phyloP scores from a whole-genome alignment of 371 early-diverging fungal genomes.

The Thermomucor indicae-seudaticae region DNA sequence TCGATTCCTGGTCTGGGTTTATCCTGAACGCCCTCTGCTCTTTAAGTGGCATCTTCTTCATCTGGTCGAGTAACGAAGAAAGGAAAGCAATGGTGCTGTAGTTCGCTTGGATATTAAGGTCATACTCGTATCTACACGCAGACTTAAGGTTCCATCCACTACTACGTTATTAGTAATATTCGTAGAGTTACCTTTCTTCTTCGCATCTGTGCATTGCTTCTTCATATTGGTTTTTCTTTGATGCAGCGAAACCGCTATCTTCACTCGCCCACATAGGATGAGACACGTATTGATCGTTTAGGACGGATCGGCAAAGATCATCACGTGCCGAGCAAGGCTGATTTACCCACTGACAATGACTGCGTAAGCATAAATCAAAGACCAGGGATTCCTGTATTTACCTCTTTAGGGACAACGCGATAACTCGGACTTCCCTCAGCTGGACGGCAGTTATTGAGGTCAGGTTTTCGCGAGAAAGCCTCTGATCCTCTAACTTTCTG shows the following conservation, averaged over 20 bases:
- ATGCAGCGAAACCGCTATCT: slow-evolving; percentile 90
- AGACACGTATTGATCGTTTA: slow-evolving; percentile 95
- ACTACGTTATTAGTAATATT: not conserved
- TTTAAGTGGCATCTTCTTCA: slow-evolving; percentile 78
- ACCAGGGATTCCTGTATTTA: slow-evolving; percentile 32
- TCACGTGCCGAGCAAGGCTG: slow-evolving; percentile 86
- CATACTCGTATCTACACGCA: slow-evolving; percentile 91
- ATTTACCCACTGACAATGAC: slow-evolving; percentile 49
- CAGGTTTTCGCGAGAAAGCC: slow-evolving; percentile 50
- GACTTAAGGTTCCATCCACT: not conserved
- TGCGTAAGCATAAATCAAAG: no score
- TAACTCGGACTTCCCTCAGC: slow-evolving; percentile 67
- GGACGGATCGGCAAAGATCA: slow-evolving; percentile 84
- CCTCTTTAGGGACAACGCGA: slow-evolving; percentile 63
- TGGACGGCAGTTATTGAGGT: slow-evolving; percentile 51
- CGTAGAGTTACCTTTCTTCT: slow-evolving; percentile 79
- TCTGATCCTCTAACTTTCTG: slow-evolving; percentile 34
- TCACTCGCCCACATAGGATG: slow-evolving; percentile 96
- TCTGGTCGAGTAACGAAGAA: slow-evolving; percentile 75
- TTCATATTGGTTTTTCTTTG: slow-evolving; percentile 93
- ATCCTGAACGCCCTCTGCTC: slow-evolving; percentile 71
- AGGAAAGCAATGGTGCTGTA: slow-evolving; percentile 84
- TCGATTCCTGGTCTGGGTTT: slow-evolving; percentile 75
- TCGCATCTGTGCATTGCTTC: slow-evolving; percentile 96
- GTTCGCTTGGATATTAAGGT: slow-evolving; percentile 94